These are phyloP conservation scores for Melaleuca quinquenervia DNA, from an alignment of 345 rosid genomes.

Conservation along the genomic window DNA sequence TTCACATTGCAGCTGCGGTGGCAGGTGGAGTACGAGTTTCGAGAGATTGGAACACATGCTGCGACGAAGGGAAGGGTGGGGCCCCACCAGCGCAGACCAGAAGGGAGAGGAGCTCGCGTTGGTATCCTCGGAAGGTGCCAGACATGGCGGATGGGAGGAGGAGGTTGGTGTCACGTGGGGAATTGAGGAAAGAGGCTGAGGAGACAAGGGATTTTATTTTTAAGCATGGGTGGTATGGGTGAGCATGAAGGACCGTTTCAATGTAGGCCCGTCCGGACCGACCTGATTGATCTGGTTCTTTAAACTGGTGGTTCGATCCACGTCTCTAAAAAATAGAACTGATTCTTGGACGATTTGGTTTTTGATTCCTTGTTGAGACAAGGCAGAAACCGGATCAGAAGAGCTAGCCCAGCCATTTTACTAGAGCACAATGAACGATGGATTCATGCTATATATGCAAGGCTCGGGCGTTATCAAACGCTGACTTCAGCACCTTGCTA, in stretches of 20 bases:
- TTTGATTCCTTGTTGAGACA: too few species aligned
- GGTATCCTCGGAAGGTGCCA: background rate
- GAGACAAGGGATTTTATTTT: too few species aligned
- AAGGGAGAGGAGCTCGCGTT: background rate
- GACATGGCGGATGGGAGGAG: background rate
- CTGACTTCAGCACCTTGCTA: background rate
- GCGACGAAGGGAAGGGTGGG: background rate
- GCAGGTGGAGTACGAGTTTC: background rate
- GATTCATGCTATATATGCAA: background rate
- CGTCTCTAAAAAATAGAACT: too few species aligned
- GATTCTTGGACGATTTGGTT: too few species aligned
- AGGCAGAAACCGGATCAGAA: too few species aligned
- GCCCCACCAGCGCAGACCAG: background rate
- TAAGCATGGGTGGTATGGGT: too few species aligned
- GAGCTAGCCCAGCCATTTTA: too few species aligned
- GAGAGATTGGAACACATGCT: background rate
- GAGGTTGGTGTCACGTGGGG: background rate
- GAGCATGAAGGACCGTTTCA: too few species aligned
- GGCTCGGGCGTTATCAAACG: background rate
- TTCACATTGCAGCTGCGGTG: background rate
- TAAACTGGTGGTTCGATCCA: too few species aligned
- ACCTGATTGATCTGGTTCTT: too few species aligned
- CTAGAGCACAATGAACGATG: background rate
- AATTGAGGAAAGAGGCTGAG: background rate
- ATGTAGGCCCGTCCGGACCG: too few species aligned